Conservation (phyloP, 2,329 filamentous ascomycete genomes). For the Botrytis medusae region DNA sequence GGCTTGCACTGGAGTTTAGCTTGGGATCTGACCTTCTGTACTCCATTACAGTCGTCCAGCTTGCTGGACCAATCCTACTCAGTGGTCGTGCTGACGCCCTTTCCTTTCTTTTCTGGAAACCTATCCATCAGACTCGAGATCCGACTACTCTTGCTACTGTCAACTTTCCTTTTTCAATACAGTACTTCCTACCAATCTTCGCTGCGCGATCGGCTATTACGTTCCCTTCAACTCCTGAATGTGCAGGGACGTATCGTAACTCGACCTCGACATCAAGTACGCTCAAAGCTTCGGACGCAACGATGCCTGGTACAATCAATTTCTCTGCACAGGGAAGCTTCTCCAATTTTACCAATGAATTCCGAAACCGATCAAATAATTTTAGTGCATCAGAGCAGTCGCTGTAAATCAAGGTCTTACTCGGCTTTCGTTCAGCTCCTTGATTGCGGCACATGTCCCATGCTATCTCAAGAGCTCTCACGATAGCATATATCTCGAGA, state of each 20-base stretch:
- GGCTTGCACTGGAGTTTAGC: background rate
- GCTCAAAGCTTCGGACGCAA: slow-evolving; percentile 21
- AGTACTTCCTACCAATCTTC: slow-evolving; percentile 10
- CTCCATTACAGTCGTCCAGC: background rate
- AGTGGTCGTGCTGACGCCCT: background rate
- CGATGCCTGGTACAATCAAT: slow-evolving; percentile 22
- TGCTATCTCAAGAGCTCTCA: slow-evolving; percentile 24
- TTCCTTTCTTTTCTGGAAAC: background rate
- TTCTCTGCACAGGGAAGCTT: slow-evolving; percentile 15
- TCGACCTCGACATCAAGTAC: slow-evolving; percentile 18
- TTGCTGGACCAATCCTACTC: slow-evolving; percentile 5
- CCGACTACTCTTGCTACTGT: slow-evolving; percentile 2
- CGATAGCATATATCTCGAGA: slow-evolving; percentile 23
- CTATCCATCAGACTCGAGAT: background rate
- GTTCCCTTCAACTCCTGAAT: slow-evolving; percentile 22
- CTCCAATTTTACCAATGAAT: background rate
- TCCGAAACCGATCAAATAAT: background rate
- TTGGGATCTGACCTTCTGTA: background rate
- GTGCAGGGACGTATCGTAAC: slow-evolving; percentile 20
- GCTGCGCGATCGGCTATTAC: slow-evolving; percentile 21
- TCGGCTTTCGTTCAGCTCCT: slow-evolving; percentile 16
- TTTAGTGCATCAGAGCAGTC: background rate
- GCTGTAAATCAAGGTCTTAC: slow-evolving; percentile 8
- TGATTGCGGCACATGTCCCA: slow-evolving; percentile 17
- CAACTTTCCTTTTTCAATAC: background rate